A percentile compares a stretch with the other conserved stretches of the same genome.
Conservation (phyloP, 352 stramenopile species). For the Pythium apleroticum region DNA sequence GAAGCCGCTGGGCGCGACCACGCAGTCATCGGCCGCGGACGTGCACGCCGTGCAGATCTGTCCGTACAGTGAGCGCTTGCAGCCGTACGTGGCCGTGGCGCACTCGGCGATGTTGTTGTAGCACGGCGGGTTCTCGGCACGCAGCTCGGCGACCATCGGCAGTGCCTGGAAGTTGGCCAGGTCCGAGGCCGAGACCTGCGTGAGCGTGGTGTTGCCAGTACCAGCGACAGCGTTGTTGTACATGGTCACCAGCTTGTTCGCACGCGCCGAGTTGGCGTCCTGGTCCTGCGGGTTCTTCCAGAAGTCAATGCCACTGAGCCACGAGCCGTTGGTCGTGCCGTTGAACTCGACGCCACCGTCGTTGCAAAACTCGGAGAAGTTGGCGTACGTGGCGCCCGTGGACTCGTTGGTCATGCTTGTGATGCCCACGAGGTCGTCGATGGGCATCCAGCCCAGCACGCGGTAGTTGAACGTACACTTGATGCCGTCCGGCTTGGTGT, state of each 20-base stretch:
- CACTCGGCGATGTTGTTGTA: constrained; percentile 64
- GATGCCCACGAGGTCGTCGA: constrained; percentile 81
- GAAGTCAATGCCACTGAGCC: constrained; percentile 50
- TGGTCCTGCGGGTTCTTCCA: constrained; percentile 58
- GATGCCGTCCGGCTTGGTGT: constrained; percentile 53
- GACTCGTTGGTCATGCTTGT: constrained; percentile 45
- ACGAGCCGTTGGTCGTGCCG: constrained; percentile 31
- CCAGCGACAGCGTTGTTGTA: constrained; percentile 42
- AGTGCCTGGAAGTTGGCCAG: constrained; percentile 48
- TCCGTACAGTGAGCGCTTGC: constrained; percentile 54
- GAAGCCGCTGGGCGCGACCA: constrained; percentile 30
- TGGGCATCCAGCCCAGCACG: constrained; percentile 63
- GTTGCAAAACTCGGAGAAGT: constrained; percentile 72
- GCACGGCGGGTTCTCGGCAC: constrained; percentile 51
- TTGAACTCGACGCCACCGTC: constrained; percentile 65
- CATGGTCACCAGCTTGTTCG: constrained; percentile 39
- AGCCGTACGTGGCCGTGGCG: constrained; percentile 46
- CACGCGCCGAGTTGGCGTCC: constrained; percentile 42
- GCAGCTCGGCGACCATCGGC: constrained; percentile 41
- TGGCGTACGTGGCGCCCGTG: constrained; percentile 39
- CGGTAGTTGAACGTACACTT: constrained; percentile 73
- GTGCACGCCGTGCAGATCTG: constrained; percentile 60
- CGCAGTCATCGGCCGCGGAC: constrained; percentile 27
- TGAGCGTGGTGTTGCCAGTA: constrained; percentile 24
- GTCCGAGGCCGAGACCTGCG: constrained; percentile 32